These are phyloP conservation scores for Udeniomyces megalosporus DNA, from an alignment of 768 basidiomycete species.

Conservation along the genomic window DNA sequence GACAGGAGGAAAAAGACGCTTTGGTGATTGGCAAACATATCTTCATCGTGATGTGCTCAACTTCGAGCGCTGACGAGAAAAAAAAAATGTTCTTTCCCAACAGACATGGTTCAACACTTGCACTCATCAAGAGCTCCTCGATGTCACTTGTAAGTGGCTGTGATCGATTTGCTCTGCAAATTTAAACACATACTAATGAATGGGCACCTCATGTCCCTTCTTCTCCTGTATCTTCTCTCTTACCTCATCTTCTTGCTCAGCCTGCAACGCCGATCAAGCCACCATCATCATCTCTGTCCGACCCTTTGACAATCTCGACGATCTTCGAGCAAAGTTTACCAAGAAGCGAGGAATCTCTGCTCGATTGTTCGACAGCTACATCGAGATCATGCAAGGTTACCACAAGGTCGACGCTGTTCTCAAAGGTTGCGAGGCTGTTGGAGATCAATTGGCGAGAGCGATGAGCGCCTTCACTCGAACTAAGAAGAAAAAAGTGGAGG, in stretches of 20 bases:
- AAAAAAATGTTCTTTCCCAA: constrained; percentile 7
- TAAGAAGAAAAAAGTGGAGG: constrained; percentile 22
- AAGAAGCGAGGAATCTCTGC: constrained; percentile 86
- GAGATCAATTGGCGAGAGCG: constrained; percentile 49
- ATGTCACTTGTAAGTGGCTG: constrained; percentile 32
- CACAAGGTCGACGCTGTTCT: constrained; percentile 76
- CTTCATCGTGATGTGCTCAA: no score
- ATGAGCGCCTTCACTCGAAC: constrained; percentile 57
- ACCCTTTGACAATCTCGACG: constrained; percentile 60
- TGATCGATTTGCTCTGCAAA: no score
- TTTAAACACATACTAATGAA: neutral
- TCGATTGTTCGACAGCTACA: constrained; percentile 79
- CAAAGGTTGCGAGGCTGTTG: constrained; percentile 73
- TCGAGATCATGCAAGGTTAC: constrained; percentile 57
- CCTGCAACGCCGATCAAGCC: constrained; percentile 65
- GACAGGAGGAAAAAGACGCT: constrained; percentile 1
- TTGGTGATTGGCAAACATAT: constrained; percentile 5
- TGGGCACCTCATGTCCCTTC: neutral
- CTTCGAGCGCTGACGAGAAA: neutral
- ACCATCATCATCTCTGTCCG: constrained; percentile 57
- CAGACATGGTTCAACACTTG: constrained; percentile 34
- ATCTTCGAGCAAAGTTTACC: constrained; percentile 61
- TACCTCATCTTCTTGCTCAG: constrained; percentile 19
- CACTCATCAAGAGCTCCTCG: constrained; percentile 31
- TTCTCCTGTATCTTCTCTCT: neutral